Evolutionary conservation across 306 rosid species (phyloP).

Genomic region (Ormosia emarginata): DNA sequence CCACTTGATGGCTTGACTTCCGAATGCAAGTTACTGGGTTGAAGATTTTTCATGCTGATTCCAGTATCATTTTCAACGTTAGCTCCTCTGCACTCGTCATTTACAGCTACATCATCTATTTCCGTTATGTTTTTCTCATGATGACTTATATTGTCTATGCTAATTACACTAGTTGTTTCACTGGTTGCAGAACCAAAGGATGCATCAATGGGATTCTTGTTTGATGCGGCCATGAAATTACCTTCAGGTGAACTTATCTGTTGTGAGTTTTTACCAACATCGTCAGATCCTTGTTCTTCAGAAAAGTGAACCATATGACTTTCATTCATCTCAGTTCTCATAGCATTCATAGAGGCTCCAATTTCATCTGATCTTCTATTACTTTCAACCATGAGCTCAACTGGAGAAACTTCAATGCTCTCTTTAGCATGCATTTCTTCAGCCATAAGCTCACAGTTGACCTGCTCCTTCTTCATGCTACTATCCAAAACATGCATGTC

Average conservation of each 20-base stretch:
- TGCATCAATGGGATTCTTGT: constrained; percentile 11
- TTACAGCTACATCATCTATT: constrained; percentile 3
- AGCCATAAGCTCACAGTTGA: constrained; percentile 11
- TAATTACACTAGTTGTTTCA: constrained; percentile 15
- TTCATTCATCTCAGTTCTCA: constrained; percentile 20
- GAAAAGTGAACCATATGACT: neutral
- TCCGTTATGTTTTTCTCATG: constrained; percentile 9
- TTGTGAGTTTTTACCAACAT: constrained; percentile 3
- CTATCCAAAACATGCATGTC: constrained; percentile 32
- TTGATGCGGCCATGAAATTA: neutral
- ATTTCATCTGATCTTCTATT: constrained; percentile 25
- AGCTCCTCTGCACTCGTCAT: constrained; percentile 18
- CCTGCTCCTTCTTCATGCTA: constrained; percentile 13
- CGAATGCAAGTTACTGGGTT: constrained; percentile 2
- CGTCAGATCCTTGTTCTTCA: constrained; percentile 25
- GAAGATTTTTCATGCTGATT: neutral
- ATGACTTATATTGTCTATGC: neutral
- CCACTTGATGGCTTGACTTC: constrained; percentile 18
- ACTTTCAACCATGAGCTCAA: constrained; percentile 8
- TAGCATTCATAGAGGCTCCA: constrained; percentile 21
- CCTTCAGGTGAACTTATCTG: constrained; percentile 13
- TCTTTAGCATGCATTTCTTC: constrained; percentile 34
- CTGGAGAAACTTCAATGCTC: constrained; percentile 26
- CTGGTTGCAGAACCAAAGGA: constrained; percentile 15
- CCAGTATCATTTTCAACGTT: constrained; percentile 5